Conservation (phyloP, 2,329 filamentous ascomycete genomes). For the Ampelomyces quisqualis region DNA sequence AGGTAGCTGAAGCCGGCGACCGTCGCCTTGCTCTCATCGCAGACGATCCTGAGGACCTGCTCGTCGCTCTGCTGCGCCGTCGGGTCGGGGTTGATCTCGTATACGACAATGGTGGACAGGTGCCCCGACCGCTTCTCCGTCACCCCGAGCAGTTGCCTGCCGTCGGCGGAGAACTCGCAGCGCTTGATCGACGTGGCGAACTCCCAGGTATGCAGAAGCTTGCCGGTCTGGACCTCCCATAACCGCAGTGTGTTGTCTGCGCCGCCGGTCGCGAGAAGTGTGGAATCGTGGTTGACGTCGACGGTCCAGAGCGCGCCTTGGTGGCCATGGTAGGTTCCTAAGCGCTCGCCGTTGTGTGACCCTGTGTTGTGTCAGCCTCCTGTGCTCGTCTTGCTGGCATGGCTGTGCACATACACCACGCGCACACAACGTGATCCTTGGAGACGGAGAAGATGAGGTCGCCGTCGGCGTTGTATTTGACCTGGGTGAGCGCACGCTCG, state of each 20-base stretch:
- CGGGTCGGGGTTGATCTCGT: slow-evolving; percentile 83
- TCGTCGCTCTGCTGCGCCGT: slow-evolving; percentile 83
- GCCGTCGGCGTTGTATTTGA: slow-evolving; percentile 82
- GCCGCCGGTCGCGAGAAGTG: slow-evolving; percentile 89
- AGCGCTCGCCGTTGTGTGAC: slow-evolving; percentile 94
- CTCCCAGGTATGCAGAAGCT: slow-evolving; percentile 95
- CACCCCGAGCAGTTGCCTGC: slow-evolving; percentile 83
- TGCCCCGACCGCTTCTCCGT: slow-evolving; percentile 99
- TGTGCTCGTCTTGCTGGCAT: slow-evolving; percentile 3
- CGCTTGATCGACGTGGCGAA: slow-evolving; percentile 96
- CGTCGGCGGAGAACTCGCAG: slow-evolving; percentile 96
- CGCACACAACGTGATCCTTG: slow-evolving; percentile 96
- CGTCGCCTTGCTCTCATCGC: slow-evolving; percentile 88
- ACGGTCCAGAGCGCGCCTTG: slow-evolving; percentile 98
- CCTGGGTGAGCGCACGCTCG: slow-evolving; percentile 93
- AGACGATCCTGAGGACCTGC: slow-evolving; percentile 81
- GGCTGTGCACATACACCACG: slow-evolving; percentile 63
- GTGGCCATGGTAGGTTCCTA: slow-evolving; percentile 93
- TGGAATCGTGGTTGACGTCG: slow-evolving; percentile 89
- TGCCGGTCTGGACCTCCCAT: slow-evolving; percentile 93
- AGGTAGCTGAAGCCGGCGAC: slow-evolving; percentile 96
- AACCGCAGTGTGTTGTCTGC: slow-evolving; percentile 98
- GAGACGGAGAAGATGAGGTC: slow-evolving; percentile 94
- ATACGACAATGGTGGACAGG: slow-evolving; percentile 88
- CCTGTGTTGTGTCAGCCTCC: slow-evolving; percentile 40